Evolutionary conservation across 345 rosid species (phyloP).

Genomic region (Dimocarpus longan): DNA sequence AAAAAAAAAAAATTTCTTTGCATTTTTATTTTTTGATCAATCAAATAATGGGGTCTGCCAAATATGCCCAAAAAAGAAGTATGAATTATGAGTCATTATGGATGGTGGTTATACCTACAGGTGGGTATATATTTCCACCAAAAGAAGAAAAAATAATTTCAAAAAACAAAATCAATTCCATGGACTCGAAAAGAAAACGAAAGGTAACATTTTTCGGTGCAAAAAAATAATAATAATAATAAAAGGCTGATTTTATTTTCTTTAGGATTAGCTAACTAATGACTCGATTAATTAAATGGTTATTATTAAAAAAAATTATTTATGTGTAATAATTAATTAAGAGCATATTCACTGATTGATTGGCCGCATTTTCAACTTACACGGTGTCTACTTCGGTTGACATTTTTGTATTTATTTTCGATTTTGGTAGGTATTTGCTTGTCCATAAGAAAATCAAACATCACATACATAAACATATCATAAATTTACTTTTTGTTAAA

Average conservation of each 20-base stretch:
- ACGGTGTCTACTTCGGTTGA: not conserved
- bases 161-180: not conserved
- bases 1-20: no score
- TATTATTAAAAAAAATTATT: not conserved
- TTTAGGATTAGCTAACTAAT: not conserved
- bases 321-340: not conserved
- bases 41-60: constrained; percentile 12
- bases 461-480: no score
- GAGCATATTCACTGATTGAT: not conserved
- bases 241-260: not conserved
- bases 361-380: constrained; percentile 1
- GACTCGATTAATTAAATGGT: not conserved
- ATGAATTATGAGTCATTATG: constrained; percentile 31
- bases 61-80: not conserved
- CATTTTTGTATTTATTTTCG: no score
- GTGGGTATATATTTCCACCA: not conserved
- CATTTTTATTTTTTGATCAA: not conserved
- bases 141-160: not conserved
- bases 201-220: not conserved
- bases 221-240: no score
- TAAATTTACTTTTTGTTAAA: no score
- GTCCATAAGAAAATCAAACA: no score
- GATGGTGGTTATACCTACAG: constrained; percentile 26
- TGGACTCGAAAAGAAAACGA: not conserved
- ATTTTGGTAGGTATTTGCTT: no score